Evolutionary conservation across 331 rosid species (phyloP).

Genomic region (Ulmus americana): DNA sequence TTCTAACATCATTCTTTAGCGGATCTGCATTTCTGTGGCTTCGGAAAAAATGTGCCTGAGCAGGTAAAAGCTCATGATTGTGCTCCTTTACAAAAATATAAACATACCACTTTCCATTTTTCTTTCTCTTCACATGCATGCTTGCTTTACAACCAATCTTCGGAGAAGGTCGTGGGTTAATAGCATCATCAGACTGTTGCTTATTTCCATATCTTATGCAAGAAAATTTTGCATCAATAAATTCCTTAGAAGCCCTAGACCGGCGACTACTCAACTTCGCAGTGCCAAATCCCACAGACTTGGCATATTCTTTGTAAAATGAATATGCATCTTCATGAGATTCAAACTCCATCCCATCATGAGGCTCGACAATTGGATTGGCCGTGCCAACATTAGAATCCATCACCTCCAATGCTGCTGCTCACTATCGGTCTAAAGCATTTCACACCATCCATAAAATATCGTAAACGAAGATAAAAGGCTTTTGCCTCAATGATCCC

Average conservation of each 20-base stretch:
- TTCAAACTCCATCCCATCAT: slow-evolving; percentile 64
- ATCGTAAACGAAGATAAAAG: slow-evolving; percentile 1
- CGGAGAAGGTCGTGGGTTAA: slow-evolving; percentile 89
- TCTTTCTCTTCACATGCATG: slow-evolving; percentile 88
- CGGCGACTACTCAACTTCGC: slow-evolving; percentile 92
- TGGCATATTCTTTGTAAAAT: slow-evolving; percentile 75
- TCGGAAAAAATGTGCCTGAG: slow-evolving; percentile 78
- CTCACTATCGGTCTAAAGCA: slow-evolving; percentile 19
- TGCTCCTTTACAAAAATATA: slow-evolving; percentile 73
- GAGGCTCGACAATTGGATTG: slow-evolving; percentile 49
- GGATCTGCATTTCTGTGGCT: slow-evolving; percentile 70
- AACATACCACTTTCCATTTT: slow-evolving; percentile 73
- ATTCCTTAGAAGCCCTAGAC: slow-evolving; percentile 82
- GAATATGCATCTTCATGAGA: slow-evolving; percentile 79
- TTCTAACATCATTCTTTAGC: slow-evolving; percentile 50
- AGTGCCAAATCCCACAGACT: slow-evolving; percentile 77
- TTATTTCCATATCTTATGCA: slow-evolving; percentile 85
- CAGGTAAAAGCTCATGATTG: slow-evolving; percentile 83
- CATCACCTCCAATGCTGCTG: slow-evolving; percentile 40
- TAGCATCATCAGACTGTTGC: slow-evolving; percentile 91
- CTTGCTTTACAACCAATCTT: slow-evolving; percentile 95
- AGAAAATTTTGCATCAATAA: slow-evolving; percentile 90
- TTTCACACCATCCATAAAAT: slow-evolving; percentile 30
- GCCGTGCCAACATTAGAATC: slow-evolving; percentile 40
- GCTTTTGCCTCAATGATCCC: slow-evolving; percentile 24